Conservation (phyloP, 306 rosid genomes). For the Corylus heterophylla region DNA sequence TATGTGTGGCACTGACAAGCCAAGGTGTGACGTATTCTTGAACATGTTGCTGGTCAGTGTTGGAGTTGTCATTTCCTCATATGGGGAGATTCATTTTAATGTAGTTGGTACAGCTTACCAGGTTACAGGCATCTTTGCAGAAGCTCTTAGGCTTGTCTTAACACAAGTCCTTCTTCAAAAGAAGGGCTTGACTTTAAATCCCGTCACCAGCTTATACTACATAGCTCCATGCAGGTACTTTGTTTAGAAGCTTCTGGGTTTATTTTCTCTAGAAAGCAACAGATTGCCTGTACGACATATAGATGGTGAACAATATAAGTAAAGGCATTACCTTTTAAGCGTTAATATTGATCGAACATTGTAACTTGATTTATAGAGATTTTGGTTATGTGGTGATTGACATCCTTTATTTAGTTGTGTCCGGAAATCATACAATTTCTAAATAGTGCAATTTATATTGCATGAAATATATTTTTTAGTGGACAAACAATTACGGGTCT, state of each 20-base stretch:
- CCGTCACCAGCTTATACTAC: slow-evolving; percentile 89
- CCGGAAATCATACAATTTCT: background rate
- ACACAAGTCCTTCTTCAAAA: slow-evolving; percentile 96
- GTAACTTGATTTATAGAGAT: background rate
- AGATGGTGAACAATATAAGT: background rate
- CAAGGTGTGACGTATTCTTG: slow-evolving; percentile 90
- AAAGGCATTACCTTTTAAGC: background rate
- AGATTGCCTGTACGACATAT: background rate
- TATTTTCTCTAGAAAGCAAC: slow-evolving; percentile 15
- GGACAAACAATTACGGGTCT: background rate
- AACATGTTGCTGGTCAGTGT: slow-evolving; percentile 97
- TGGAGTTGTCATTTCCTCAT: slow-evolving; percentile 93
- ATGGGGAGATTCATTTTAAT: slow-evolving; percentile 95
- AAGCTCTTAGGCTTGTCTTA: slow-evolving; percentile 91
- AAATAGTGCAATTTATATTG: background rate
- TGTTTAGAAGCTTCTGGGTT: slow-evolving; percentile 17
- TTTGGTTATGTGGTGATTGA: background rate
- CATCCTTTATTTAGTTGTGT: background rate
- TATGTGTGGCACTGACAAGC: slow-evolving; percentile 85
- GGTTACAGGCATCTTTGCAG: slow-evolving; percentile 92
- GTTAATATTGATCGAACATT: background rate
- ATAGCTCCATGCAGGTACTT: slow-evolving; percentile 98
- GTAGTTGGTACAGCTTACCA: slow-evolving; percentile 89
- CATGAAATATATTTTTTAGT: background rate
- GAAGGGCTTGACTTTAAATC: slow-evolving; percentile 90